These are phyloP conservation scores for Parachaetomium inaequale DNA, from an alignment of 495 filamentous ascomycete species.

Conservation along the genomic window DNA sequence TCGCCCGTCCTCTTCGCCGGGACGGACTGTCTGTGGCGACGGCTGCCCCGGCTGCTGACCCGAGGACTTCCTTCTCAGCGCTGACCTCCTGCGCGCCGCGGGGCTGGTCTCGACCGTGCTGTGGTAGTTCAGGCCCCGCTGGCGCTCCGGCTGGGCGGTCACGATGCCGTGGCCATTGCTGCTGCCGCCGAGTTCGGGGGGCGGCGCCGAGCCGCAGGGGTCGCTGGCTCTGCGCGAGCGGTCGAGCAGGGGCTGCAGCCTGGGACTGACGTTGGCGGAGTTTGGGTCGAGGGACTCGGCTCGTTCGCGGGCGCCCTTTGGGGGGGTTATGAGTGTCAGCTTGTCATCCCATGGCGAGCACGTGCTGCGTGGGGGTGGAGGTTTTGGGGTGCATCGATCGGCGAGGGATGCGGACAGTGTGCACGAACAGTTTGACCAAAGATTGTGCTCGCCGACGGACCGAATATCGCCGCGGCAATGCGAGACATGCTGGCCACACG, in stretches of 20 bases:
- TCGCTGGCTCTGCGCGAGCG: slow-evolving; percentile 13
- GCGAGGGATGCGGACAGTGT: background rate
- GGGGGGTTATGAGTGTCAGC: slow-evolving; percentile 17
- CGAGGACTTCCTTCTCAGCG: slow-evolving; percentile 14
- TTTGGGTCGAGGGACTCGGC: slow-evolving; percentile 25
- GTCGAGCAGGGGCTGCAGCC: slow-evolving; percentile 27
- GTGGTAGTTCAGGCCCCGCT: slow-evolving; percentile 35
- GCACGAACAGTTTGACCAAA: slow-evolving; percentile 28
- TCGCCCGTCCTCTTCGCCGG: slow-evolving; percentile 7
- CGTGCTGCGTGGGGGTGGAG: slow-evolving; percentile 7
- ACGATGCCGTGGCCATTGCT: slow-evolving; percentile 33
- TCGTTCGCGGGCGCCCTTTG: slow-evolving; percentile 32
- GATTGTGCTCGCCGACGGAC: slow-evolving; percentile 19
- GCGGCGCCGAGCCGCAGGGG: slow-evolving; percentile 10
- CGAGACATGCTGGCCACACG: slow-evolving; percentile 19
- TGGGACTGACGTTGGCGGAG: slow-evolving; percentile 22
- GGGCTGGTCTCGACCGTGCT: slow-evolving; percentile 27
- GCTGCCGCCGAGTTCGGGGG: background rate
- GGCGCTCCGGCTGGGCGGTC: slow-evolving; percentile 27
- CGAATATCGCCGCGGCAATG: slow-evolving; percentile 21
- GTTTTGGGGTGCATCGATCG: background rate
- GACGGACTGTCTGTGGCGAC: slow-evolving; percentile 2
- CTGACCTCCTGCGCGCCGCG: slow-evolving; percentile 22
- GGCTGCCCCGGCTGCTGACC: slow-evolving; percentile 4
- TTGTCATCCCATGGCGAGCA: background rate